Evolutionary conservation across 176 grass and related monocot genomes (phyloP).

Genomic region (Luzula sylvatica): DNA sequence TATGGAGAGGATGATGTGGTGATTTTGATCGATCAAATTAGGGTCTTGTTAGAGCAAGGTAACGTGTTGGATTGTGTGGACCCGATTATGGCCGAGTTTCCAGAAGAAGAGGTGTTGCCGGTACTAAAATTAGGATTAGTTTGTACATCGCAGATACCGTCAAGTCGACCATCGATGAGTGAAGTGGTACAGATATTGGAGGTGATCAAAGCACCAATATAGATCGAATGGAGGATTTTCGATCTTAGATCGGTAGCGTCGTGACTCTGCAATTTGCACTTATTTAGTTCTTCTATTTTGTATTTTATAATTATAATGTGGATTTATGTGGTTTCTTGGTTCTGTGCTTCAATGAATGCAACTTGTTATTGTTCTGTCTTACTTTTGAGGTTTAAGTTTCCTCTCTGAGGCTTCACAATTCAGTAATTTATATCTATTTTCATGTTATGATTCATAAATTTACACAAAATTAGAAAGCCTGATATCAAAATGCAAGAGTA

Average conservation of each 20-base stretch:
- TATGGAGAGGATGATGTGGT: conserved; percentile 79
- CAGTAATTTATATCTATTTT: too few relatives aligned
- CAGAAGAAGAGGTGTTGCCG: conserved; percentile 92
- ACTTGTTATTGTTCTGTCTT: not conserved
- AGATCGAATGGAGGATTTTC: conserved; percentile 38
- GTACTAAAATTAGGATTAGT: conserved; percentile 86
- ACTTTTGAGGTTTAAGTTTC: not conserved
- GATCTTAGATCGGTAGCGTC: conserved; percentile 14
- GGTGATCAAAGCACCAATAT: conserved; percentile 74
- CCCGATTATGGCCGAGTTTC: conserved; percentile 42
- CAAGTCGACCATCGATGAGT: conserved; percentile 72
- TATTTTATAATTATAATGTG: conserved; percentile 17
- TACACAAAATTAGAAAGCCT: not conserved
- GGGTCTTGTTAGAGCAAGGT: conserved; percentile 49
- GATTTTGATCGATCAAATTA: conserved; percentile 63
- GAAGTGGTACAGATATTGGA: conserved; percentile 98
- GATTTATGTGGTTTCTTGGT: not conserved
- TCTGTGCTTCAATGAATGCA: conserved; percentile 9
- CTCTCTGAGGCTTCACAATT: too few relatives aligned
- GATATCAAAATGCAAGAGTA: not conserved
- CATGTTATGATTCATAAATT: not conserved
- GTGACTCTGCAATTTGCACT: not conserved
- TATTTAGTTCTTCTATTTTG: not conserved
- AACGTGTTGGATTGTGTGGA: conserved; percentile 69
- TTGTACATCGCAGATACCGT: conserved; percentile 92